Evolutionary conservation across 2,329 filamentous ascomycete genomes (phyloP).

Genomic region (Pseudopyricularia cyperi): DNA sequence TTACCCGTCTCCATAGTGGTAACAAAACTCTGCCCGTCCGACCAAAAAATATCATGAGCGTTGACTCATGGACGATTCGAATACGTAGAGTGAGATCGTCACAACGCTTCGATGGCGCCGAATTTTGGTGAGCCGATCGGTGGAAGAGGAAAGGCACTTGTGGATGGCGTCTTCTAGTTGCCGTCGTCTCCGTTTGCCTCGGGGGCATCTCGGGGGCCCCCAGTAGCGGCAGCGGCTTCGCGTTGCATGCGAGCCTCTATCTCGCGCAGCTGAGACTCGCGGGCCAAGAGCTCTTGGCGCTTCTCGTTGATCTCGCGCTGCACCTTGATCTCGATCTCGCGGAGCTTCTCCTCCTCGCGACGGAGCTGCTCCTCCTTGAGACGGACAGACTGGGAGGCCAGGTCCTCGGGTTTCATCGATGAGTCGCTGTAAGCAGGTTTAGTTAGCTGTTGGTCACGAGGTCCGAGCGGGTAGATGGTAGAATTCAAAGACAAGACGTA

Average conservation of each 20-base stretch:
- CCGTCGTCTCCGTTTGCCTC: constrained; percentile 45
- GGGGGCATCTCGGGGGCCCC: constrained; percentile 14
- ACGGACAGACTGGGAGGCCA: constrained; percentile 92
- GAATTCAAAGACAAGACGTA: constrained; percentile 41
- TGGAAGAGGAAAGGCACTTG: constrained; percentile 8
- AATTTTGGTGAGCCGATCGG: constrained; percentile 2
- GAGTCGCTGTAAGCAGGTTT: constrained; percentile 46
- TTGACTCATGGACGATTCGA: not conserved
- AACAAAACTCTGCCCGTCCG: not conserved
- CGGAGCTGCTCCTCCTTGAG: constrained; percentile 99
- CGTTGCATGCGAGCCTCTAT: constrained; percentile 96
- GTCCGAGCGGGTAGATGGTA: not conserved
- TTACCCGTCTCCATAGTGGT: not conserved
- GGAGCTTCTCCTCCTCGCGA: constrained; percentile 98
- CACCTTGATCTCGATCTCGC: constrained; percentile 98
- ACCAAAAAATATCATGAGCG: not conserved
- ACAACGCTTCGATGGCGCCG: not conserved
- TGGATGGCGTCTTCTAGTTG: constrained; percentile 22
- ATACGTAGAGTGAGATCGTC: not conserved
- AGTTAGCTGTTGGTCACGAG: not conserved
- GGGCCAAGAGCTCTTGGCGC: constrained; percentile 91
- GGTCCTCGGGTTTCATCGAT: constrained; percentile 95
- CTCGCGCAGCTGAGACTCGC: constrained; percentile 96
- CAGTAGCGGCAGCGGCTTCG: constrained; percentile 50
- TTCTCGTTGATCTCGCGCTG: constrained; percentile 99